Evolutionary conservation across 2,329 filamentous ascomycete genomes (phyloP).

Genomic region (Exophiala dermatitidis): DNA sequence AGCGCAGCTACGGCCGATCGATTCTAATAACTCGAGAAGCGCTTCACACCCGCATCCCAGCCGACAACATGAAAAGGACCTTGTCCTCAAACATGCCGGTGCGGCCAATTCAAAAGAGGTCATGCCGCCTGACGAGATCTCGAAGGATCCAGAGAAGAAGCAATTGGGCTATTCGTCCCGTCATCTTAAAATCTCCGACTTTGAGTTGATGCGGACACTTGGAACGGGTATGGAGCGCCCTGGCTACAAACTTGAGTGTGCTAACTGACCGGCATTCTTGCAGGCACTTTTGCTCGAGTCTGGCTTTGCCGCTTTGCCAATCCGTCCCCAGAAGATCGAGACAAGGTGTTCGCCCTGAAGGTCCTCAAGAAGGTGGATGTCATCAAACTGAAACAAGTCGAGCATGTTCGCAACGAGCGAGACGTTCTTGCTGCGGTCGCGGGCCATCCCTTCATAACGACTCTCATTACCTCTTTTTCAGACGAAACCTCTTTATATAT

Average conservation of each 20-base stretch:
- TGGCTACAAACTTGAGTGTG: not conserved
- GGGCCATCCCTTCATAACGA: slow-evolving; percentile 60
- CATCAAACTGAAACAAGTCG: slow-evolving; percentile 59
- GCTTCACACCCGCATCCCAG: slow-evolving; percentile 26
- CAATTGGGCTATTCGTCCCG: slow-evolving; percentile 34
- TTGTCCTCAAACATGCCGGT: slow-evolving; percentile 20
- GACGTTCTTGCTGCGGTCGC: slow-evolving; percentile 56
- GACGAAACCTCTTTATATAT: slow-evolving; percentile 53
- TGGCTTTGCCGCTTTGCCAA: slow-evolving; percentile 43
- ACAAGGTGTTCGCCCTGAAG: slow-evolving; percentile 45
- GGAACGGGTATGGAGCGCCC: slow-evolving; percentile 38
- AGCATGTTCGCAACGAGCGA: slow-evolving; percentile 61
- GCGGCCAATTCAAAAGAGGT: slow-evolving; percentile 8
- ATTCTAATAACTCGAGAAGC: slow-evolving; percentile 23
- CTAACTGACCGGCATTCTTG: slow-evolving; percentile 3
- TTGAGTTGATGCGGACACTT: slow-evolving; percentile 43
- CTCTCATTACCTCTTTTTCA: slow-evolving; percentile 57
- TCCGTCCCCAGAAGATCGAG: slow-evolving; percentile 30
- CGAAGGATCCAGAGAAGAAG: slow-evolving; percentile 34
- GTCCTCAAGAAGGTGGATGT: slow-evolving; percentile 47
- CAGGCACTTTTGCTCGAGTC: slow-evolving; percentile 47
- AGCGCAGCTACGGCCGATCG: slow-evolving; percentile 22
- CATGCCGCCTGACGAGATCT: slow-evolving; percentile 30
- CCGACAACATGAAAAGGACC: slow-evolving; percentile 24
- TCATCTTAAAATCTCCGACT: slow-evolving; percentile 38